Evolutionary conservation across 345 rosid genomes (phyloP).

Genomic region (Kernera saxatilis): DNA sequence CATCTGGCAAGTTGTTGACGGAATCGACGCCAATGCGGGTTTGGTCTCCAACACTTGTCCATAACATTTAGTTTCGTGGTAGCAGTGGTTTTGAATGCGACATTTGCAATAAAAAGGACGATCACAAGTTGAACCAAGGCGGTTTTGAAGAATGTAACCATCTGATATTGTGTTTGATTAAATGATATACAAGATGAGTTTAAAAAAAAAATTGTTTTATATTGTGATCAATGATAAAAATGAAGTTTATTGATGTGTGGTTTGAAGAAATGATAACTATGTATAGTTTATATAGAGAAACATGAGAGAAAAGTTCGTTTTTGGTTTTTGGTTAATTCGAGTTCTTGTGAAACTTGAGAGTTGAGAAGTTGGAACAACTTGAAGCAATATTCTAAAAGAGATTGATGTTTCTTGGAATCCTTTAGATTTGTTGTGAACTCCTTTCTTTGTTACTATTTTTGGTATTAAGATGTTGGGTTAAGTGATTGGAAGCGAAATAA

Average conservation of each 20-base stretch:
- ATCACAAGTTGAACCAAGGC: background rate
- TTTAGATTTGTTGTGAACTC: background rate
- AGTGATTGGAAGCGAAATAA: background rate
- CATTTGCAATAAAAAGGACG: background rate
- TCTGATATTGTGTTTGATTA: background rate
- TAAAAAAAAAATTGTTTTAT: too few species aligned
- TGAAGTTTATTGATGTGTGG: background rate
- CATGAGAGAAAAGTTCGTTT: background rate
- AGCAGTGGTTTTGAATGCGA: background rate
- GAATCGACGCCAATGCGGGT: background rate
- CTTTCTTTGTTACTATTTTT: background rate
- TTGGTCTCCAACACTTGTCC: slow-evolving; percentile 2
- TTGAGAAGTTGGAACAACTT: background rate
- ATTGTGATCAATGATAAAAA: background rate
- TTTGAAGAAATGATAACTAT: background rate
- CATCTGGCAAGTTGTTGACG: background rate
- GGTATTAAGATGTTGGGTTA: background rate
- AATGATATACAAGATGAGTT: background rate
- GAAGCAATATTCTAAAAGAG: background rate
- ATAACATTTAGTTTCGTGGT: background rate
- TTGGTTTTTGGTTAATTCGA: background rate
- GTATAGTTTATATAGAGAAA: background rate
- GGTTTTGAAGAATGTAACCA: background rate
- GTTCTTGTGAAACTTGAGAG: background rate
- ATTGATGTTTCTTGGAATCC: background rate